Evolutionary conservation across 805 yeast species (phyloP).

Genomic region (Suhomyces prunicola): DNA sequence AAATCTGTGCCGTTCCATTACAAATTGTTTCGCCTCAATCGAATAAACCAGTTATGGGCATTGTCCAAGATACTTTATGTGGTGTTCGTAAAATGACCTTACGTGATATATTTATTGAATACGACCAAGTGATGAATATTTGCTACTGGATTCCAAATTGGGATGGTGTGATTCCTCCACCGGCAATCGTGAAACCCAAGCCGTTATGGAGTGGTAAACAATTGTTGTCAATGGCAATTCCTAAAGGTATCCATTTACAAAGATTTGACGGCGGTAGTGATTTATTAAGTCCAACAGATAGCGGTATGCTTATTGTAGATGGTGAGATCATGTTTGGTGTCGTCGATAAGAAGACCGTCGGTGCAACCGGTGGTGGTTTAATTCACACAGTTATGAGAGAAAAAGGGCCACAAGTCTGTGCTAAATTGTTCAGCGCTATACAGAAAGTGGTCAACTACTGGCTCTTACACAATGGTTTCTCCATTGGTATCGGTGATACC

Average conservation of each 20-base stretch:
- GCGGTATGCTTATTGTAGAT: slow-evolving; percentile 92
- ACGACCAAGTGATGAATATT: slow-evolving; percentile 94
- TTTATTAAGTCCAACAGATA: slow-evolving; percentile 79
- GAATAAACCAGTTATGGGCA: slow-evolving; percentile 99
- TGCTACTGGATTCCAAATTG: slow-evolving; percentile 97
- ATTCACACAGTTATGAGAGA: slow-evolving; percentile 97
- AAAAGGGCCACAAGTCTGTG: slow-evolving; percentile 89
- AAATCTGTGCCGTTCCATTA: slow-evolving; percentile 93
- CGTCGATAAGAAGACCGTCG: slow-evolving; percentile 96
- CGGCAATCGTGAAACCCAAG: slow-evolving; percentile 90
- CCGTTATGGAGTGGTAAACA: slow-evolving; percentile 99
- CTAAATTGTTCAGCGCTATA: slow-evolving; percentile 83
- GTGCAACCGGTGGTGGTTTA: slow-evolving; percentile 97
- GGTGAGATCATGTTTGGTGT: slow-evolving; percentile 98
- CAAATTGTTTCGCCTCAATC: slow-evolving; percentile 99
- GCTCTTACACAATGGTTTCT: slow-evolving; percentile 95
- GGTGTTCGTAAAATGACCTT: slow-evolving; percentile 95
- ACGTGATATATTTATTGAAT: slow-evolving; percentile 84
- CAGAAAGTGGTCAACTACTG: slow-evolving; percentile 96
- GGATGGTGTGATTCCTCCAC: slow-evolving; percentile 98
- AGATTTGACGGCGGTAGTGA: slow-evolving; percentile 90
- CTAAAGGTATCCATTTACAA: slow-evolving; percentile 92
- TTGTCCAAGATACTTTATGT: slow-evolving; percentile 97
- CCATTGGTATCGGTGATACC: slow-evolving; percentile 99
- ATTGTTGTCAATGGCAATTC: slow-evolving; percentile 85